A percentile compares a stretch with the other conserved stretches of the same genome.
These are phyloP conservation scores for Russula abietina DNA, from an alignment of 768 basidiomycete genomes.

Conservation along the genomic window DNA sequence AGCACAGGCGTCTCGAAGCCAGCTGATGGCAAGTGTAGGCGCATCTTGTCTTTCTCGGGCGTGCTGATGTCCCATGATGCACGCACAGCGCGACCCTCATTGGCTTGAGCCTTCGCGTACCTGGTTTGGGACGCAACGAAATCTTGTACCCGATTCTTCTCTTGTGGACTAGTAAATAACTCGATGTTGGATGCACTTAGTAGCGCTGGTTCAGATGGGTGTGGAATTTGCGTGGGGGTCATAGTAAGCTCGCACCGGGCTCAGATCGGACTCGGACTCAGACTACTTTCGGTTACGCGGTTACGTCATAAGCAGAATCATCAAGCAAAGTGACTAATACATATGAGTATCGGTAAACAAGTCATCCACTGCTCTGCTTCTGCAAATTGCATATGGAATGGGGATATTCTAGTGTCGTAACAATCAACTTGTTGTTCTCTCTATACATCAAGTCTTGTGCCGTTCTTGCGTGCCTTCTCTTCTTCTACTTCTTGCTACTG, in stretches of 20 bases:
- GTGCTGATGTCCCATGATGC: slow-evolving; percentile 26
- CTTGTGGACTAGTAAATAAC: slow-evolving; percentile 34
- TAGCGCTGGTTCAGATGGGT: neutral
- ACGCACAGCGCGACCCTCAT: slow-evolving; percentile 32
- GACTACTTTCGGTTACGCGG: slow-evolving; percentile 31
- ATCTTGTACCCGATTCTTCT: slow-evolving; percentile 36
- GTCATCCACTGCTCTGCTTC: too few species aligned
- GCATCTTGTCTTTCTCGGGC: slow-evolving; percentile 6
- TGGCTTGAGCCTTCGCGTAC: slow-evolving; percentile 40
- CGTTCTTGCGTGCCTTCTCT: too few species aligned
- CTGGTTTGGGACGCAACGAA: slow-evolving; percentile 48
- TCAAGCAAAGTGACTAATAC: too few species aligned
- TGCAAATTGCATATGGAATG: too few species aligned
- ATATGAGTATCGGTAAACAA: too few species aligned
- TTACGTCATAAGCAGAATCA: too few species aligned
- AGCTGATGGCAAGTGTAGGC: slow-evolving; percentile 7
- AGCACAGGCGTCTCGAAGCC: slow-evolving; percentile 27
- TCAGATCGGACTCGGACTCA: neutral
- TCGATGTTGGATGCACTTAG: slow-evolving; percentile 11
- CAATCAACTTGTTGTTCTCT: too few species aligned
- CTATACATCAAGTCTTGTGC: too few species aligned
- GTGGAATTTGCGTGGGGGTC: neutral
- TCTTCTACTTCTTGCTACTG: too few species aligned
- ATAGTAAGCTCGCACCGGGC: neutral
- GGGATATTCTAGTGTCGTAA: too few species aligned